Evolutionary conservation across 1,284 basidiomycete species (phyloP).

Genomic region (Hemileia vastatrix): DNA sequence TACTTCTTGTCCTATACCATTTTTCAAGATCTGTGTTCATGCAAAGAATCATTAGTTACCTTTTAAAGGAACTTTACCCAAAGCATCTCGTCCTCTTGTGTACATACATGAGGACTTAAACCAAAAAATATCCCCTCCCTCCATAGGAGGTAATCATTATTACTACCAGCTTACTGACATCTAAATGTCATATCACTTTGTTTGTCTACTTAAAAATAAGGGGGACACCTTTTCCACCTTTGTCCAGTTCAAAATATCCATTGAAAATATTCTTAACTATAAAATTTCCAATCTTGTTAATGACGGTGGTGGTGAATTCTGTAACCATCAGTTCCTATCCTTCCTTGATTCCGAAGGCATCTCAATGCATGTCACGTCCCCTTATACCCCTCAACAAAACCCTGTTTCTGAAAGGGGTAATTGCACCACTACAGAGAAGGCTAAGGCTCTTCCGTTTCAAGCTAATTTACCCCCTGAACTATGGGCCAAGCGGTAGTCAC

Average conservation of each 20-base stretch:
- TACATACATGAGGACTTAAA: too few species aligned
- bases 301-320: slow-evolving; percentile 44
- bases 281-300: slow-evolving; percentile 40
- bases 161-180: slow-evolving; percentile 11
- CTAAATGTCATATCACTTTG: too few species aligned
- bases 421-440: slow-evolving; percentile 37
- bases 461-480: slow-evolving; percentile 36
- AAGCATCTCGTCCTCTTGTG: too few species aligned
- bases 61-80: too few species aligned
- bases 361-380: slow-evolving; percentile 38
- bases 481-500: slow-evolving; percentile 42
- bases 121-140: too few species aligned
- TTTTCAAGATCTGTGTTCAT: too few species aligned
- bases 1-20: too few species aligned
- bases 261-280: slow-evolving; percentile 29
- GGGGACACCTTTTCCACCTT: slow-evolving; percentile 27
- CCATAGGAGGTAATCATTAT: neutral
- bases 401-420: slow-evolving; percentile 38
- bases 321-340: slow-evolving; percentile 29
- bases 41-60: too few species aligned
- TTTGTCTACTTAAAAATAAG: slow-evolving; percentile 5
- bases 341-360: slow-evolving; percentile 41
- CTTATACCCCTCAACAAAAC: slow-evolving; percentile 45
- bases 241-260: slow-evolving; percentile 37
- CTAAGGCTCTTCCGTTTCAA: slow-evolving; percentile 35